Base-by-base conservation (phyloP, 2,329 filamentous ascomycete species). In the Penicillium sp. region DNA sequence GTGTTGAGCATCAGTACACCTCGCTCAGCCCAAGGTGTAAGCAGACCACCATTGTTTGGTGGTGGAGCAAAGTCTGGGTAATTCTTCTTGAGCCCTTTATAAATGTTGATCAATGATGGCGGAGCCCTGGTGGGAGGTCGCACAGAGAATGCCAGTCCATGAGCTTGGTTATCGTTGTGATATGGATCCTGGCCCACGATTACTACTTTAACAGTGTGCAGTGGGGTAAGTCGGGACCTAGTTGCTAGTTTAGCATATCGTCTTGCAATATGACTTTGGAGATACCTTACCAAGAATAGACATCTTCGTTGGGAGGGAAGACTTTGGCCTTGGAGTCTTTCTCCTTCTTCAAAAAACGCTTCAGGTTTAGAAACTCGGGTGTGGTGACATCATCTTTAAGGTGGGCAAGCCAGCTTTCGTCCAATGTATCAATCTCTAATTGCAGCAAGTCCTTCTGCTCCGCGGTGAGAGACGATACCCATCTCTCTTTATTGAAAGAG, bases 141-240 rank as follows among this genome's bases (percentile, higher is more conserved):
- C 54, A 98, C 93, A 48, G 91, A 96, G 82, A 99, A 99, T 72
- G 90, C 93, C 57, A 99, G 87, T 44, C 95, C 95, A 75, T 98
- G 95, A 50, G 95, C 95, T 81, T 99, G 95, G 75, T 96, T 96
- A 73, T 86, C 75, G 73, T 96, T 96, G 80, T 99, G 95, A 75
- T 99, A 99, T 3, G 95, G 95, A 73, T 99, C 95, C 79, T 99
- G 95, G 63, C 95, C 95, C 53, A 98, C 77, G 70, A 99, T 92
- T 59, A 99, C 93, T 56, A 90, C 90, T 75, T 96, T 96, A 73
- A 98, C 93, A 14, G 83, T 88, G 78, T 88, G 80, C 66, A 99
- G 87, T 8, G 95, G 93, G 0, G 93, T 97, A 74, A 96, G 90
- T 26, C 92, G 90, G 59, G 93, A 97, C 93, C 93, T 97, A 57